phyloP scores from a whole-genome alignment of 179 eudicot genomes.

The Beta lomatogona region DNA sequence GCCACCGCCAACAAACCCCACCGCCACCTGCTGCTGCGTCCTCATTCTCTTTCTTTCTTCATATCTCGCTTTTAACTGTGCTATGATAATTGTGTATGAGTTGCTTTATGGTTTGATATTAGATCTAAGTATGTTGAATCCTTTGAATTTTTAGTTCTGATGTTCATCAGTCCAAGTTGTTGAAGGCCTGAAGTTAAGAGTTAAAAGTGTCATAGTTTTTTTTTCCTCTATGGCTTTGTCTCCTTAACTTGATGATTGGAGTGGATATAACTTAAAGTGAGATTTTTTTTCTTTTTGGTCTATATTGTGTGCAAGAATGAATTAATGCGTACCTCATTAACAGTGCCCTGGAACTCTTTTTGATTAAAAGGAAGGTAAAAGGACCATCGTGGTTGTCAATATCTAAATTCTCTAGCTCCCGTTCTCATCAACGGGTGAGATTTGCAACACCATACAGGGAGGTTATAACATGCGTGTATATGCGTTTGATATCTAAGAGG shows the following conservation, averaged over 20 bases:
- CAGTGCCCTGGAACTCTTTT: conserved; percentile 89
- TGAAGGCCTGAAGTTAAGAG: neutral
- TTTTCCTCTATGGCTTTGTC: neutral
- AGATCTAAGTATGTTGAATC: no score
- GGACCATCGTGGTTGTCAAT: conserved; percentile 95
- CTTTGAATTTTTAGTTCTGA: no score
- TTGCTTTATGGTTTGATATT: no score
- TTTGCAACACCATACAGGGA: conserved; percentile 17
- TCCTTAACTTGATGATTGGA: neutral
- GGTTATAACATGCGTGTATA: neutral
- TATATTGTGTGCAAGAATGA: conserved; percentile 10
- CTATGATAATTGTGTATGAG: no score
- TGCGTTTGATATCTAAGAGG: no score
- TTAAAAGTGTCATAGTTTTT: neutral
- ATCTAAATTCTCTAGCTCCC: conserved; percentile 62
- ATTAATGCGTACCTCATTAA: conserved; percentile 29
- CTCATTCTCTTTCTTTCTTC: no score
- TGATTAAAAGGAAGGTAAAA: conserved; percentile 87
- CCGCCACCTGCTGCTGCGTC: no score
- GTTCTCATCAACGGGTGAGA: conserved; percentile 70
- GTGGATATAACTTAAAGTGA: neutral
- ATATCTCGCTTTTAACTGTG: no score
- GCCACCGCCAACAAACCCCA: no score
- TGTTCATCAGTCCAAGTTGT: no score
- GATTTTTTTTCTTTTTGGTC: neutral